These are phyloP conservation scores for Hyaloscypha bicolor DNA, from an alignment of 495 filamentous ascomycete genomes.

Conservation along the genomic window DNA sequence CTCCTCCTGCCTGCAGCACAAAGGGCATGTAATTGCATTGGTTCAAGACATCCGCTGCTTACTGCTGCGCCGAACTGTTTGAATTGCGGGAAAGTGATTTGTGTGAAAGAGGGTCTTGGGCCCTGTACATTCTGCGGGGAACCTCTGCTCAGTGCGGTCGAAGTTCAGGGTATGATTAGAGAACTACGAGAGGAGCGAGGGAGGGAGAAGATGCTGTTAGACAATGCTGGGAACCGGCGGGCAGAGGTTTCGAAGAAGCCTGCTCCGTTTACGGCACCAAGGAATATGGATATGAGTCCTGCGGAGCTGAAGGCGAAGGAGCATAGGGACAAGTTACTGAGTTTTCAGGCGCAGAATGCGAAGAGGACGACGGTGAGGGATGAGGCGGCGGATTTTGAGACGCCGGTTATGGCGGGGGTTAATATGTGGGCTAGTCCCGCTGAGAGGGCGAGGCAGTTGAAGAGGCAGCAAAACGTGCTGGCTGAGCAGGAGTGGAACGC, in stretches of 20 bases:
- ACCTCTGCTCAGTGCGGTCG: constrained; percentile 67
- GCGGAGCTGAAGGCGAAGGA: constrained; percentile 62
- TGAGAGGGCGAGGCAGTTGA: constrained; percentile 84
- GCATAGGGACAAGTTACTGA: constrained; percentile 81
- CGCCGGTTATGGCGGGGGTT: constrained; percentile 61
- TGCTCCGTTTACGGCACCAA: constrained; percentile 47
- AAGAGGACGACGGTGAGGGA: constrained; percentile 85
- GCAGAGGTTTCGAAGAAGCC: constrained; percentile 59
- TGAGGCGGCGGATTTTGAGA: constrained; percentile 93
- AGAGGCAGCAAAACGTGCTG: constrained; percentile 85
- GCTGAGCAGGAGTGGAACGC: constrained; percentile 90
- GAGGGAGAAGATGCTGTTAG: constrained; percentile 77
- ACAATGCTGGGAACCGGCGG: constrained; percentile 65
- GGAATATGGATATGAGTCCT: constrained; percentile 34
- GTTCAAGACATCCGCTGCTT: constrained; percentile 80
- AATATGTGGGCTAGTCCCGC: constrained; percentile 88
- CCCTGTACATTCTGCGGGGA: constrained; percentile 90
- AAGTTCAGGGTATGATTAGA: constrained; percentile 84
- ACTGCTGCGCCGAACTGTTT: constrained; percentile 89
- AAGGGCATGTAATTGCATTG: constrained; percentile 82
- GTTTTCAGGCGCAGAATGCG: constrained; percentile 87
- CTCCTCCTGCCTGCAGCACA: constrained; percentile 42
- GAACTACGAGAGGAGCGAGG: constrained; percentile 85
- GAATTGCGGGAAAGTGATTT: constrained; percentile 94
- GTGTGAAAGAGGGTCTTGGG: constrained; percentile 89